Percentiles rank a stretch among this genome's conserved stretches.
These are phyloP conservation scores for Silene latifolia DNA, from an alignment of 148 eudicot species.

Conservation along the genomic window DNA sequence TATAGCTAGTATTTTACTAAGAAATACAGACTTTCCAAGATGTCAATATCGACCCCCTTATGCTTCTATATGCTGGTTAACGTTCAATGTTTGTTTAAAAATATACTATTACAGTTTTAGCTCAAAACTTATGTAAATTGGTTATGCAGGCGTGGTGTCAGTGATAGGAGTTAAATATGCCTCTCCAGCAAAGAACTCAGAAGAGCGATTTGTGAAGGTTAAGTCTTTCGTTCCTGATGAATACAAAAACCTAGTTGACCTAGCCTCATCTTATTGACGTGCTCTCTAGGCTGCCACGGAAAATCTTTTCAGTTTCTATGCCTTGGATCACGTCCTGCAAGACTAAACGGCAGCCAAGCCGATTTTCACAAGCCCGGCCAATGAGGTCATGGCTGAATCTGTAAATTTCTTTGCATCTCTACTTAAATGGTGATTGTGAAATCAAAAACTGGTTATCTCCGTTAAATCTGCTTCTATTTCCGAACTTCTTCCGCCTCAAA, in stretches of 20 bases:
- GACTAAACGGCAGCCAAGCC: background rate
- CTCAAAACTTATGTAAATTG: background rate
- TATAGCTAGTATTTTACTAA: too few species aligned
- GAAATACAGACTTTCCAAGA: background rate
- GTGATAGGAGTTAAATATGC: slow-evolving; percentile 65
- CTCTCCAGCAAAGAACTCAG: slow-evolving; percentile 47
- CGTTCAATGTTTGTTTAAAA: background rate
- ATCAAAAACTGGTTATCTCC: background rate
- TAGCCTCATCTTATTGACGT: slow-evolving; percentile 45
- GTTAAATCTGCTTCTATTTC: background rate
- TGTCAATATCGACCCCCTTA: background rate
- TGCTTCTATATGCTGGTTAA: background rate
- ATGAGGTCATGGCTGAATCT: background rate
- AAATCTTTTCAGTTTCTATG: background rate
- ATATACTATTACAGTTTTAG: background rate
- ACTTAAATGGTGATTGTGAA: background rate
- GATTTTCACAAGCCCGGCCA: background rate
- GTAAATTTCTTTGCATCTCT: slow-evolving; percentile 6
- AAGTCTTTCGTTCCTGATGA: slow-evolving; percentile 59
- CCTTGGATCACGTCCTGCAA: background rate
- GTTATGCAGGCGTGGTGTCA: slow-evolving; percentile 51
- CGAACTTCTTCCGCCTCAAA: background rate
- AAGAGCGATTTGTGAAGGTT: slow-evolving; percentile 37
- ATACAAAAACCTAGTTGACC: slow-evolving; percentile 49
- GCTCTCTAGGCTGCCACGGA: background rate